Percentiles rank a stretch among this genome's conserved stretches.
Conservation (phyloP, 257 asterid genomes). For the Penstemon barbatus region DNA sequence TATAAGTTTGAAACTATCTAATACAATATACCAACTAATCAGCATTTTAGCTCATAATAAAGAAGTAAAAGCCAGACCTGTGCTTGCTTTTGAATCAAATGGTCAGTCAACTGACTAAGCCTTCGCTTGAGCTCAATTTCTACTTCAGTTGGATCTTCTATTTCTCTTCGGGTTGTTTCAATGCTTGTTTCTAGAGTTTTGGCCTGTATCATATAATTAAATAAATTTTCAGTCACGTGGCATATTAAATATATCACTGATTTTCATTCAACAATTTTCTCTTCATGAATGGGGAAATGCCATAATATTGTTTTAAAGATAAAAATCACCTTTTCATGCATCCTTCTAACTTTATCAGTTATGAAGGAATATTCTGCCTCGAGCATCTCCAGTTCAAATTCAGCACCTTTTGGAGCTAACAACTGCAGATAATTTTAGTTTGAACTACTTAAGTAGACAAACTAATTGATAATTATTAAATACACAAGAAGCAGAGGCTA, state of each 20-base stretch:
- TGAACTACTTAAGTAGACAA: slow-evolving; percentile 26
- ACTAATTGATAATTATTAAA: slow-evolving; percentile 19
- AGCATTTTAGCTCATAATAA: slow-evolving; percentile 11
- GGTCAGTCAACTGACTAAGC: slow-evolving; percentile 88
- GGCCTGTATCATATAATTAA: slow-evolving; percentile 48
- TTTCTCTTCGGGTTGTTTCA: slow-evolving; percentile 56
- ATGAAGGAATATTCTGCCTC: slow-evolving; percentile 79
- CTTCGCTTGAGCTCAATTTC: slow-evolving; percentile 92
- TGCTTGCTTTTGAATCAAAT: slow-evolving; percentile 91
- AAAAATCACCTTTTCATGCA: slow-evolving; percentile 70
- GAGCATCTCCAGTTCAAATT: slow-evolving; percentile 76
- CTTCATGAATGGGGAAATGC: background rate
- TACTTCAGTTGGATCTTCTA: slow-evolving; percentile 74
- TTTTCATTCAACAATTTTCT: background rate
- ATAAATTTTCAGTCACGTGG: slow-evolving; percentile 4
- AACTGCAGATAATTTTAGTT: slow-evolving; percentile 44
- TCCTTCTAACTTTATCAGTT: slow-evolving; percentile 70
- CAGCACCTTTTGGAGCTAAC: slow-evolving; percentile 71
- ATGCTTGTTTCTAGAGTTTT: slow-evolving; percentile 71
- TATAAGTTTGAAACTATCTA: background rate
- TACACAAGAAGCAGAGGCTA: slow-evolving; percentile 30
- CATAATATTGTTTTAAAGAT: background rate
- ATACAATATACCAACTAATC: background rate
- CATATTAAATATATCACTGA: slow-evolving; percentile 2
- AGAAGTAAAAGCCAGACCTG: slow-evolving; percentile 55